phyloP scores from a whole-genome alignment of 2,329 filamentous ascomycete species.

The Trichoderma endophyticum region DNA sequence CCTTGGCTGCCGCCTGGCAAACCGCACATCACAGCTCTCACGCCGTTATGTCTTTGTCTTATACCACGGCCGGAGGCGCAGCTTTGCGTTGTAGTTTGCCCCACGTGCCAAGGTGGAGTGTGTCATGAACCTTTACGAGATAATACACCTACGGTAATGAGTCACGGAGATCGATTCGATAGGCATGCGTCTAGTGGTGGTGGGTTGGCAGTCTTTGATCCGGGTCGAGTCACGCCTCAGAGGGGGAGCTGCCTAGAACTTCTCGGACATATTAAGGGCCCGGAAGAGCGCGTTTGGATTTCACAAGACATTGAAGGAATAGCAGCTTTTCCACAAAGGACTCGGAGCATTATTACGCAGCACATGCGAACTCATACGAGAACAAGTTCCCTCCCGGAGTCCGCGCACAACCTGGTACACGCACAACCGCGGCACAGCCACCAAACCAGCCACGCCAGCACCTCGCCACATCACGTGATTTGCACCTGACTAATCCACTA shows the following conservation, averaged over 20 bases:
- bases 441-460: constrained; percentile 2
- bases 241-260: background rate
- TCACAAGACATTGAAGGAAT: background rate
- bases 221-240: constrained; percentile 3
- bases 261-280: constrained; percentile 9
- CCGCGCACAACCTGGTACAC: background rate
- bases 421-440: background rate
- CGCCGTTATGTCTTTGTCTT: constrained; percentile 3
- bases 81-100: constrained; percentile 24
- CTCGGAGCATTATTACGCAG: background rate
- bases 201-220: background rate
- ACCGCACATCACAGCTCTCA: background rate
- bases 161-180: constrained; percentile 10
- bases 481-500: constrained; percentile 33
- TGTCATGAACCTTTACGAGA: background rate
- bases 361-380: background rate
- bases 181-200: background rate
- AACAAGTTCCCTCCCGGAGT: background rate
- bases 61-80: constrained; percentile 21
- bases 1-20: constrained; percentile 15
- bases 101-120: constrained; percentile 7
- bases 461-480: constrained; percentile 29
- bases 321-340: background rate
- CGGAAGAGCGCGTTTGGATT: background rate
- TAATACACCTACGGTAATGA: constrained; percentile 1